Conservation (phyloP, 805 yeast species). For the Wickerhamomyces hampshirensis region DNA sequence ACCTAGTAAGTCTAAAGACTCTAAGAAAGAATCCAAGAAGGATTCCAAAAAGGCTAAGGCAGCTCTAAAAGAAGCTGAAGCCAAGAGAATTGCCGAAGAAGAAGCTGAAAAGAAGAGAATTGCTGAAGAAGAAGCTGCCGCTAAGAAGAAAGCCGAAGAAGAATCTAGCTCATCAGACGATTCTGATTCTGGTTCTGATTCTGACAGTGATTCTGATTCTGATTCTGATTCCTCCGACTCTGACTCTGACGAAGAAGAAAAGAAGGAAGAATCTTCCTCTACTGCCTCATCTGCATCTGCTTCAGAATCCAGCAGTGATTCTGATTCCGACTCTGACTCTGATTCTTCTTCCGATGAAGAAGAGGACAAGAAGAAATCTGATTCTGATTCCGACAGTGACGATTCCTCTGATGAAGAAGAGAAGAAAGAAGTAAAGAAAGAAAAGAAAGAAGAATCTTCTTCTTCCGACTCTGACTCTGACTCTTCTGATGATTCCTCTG, state of each 20-base stretch:
- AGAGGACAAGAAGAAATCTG: conserved; percentile 17
- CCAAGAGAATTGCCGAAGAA: conserved; percentile 20
- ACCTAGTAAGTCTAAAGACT: conserved; percentile 17
- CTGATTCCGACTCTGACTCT: conserved; percentile 14
- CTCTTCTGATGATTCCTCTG: conserved; percentile 16
- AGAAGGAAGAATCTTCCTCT: conserved; percentile 15
- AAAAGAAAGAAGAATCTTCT: conserved; percentile 17
- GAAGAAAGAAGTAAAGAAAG: conserved; percentile 11
- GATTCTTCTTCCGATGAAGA: conserved; percentile 18
- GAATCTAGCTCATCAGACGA: conserved; percentile 18
- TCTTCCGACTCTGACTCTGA: conserved; percentile 17
- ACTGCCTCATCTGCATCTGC: conserved; percentile 28
- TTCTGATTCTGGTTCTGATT: conserved; percentile 22
- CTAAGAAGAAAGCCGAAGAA: conserved; percentile 5
- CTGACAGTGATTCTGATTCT: conserved; percentile 13
- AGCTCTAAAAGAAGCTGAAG: conserved; percentile 23
- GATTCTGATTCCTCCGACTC: conserved; percentile 17
- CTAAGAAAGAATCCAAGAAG: conserved; percentile 26
- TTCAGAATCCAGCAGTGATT: too few species aligned
- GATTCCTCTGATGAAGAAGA: conserved; percentile 17
- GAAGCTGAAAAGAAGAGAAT: conserved; percentile 23
- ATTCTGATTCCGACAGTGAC: conserved; percentile 12
- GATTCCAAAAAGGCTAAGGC: conserved; percentile 27
- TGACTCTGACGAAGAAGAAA: conserved; percentile 20
- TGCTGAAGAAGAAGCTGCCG: conserved; percentile 18